These are phyloP conservation scores for Naumovozyma castellii DNA, from an alignment of 805 yeast genomes.

Conservation along the genomic window DNA sequence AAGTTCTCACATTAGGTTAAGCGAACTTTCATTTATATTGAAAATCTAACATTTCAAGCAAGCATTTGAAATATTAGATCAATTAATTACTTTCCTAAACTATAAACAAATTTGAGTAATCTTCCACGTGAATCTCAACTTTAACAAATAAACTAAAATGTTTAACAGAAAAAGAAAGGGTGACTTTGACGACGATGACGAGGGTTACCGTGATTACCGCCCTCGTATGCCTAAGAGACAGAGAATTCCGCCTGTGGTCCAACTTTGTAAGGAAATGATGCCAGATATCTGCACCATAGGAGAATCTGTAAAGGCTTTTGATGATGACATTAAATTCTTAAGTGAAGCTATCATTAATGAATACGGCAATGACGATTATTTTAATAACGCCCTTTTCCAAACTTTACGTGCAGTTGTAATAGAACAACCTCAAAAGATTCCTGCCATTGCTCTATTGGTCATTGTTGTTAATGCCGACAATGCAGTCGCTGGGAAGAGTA, in stretches of 20 bases:
- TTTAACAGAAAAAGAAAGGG: conserved; percentile 12
- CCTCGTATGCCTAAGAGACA: conserved; percentile 28
- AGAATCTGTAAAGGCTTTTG: conserved; percentile 43
- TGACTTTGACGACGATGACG: conserved; percentile 25
- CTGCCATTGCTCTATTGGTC: conserved; percentile 58
- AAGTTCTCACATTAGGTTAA: no score
- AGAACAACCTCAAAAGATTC: conserved; percentile 89
- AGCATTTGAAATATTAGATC: no score
- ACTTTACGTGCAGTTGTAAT: conserved; percentile 59
- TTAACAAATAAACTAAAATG: no score
- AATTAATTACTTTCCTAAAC: no score
- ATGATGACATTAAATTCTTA: conserved; percentile 56
- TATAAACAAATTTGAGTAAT: no score
- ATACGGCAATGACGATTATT: conserved; percentile 51
- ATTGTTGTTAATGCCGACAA: conserved; percentile 56
- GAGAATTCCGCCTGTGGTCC: conserved; percentile 37
- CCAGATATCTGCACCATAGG: conserved; percentile 50
- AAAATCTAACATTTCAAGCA: no score
- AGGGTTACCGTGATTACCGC: conserved; percentile 25
- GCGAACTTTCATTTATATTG: no score
- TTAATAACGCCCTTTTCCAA: conserved; percentile 48
- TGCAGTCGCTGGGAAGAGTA: conserved; percentile 55
- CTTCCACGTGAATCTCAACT: no score
- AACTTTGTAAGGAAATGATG: conserved; percentile 39
- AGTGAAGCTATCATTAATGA: conserved; percentile 58